Evolutionary conservation across 768 basidiomycete genomes (phyloP), one percentile per base, ranked within the genome.

Genomic region (Ramaria sp.): DNA sequence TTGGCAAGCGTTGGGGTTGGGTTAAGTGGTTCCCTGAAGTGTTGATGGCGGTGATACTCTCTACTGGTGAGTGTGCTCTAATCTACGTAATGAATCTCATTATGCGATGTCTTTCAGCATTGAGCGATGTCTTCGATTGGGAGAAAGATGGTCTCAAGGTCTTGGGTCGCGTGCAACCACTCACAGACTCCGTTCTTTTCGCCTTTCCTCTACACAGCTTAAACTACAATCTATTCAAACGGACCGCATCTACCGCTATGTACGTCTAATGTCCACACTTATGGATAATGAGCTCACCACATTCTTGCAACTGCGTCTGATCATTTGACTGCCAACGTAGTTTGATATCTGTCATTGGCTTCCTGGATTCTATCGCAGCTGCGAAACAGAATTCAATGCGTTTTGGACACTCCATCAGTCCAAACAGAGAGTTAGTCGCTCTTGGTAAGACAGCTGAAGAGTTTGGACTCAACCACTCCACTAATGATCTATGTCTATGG

Each of bases 341-440:
- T 33, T 67, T 92, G 53, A 85, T 90, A 51, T 80, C 88, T 0
- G 77, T 95, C 42, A 78, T 91, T 20, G 96, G 96, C 1, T 96
- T 94, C 68, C 73, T 99, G 59, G 95, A 99, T 67, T 91, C 88
- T 59, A 92, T 96, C 60, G 91, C 93, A 2, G 89, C 93, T 0
- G 95, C 95, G 2, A 96, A 98, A 65, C 93, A 97, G 67, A 94
- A 88, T 59, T 82, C 83, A 0, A 79, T 82, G 3, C 83, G 84
- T 12, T 97, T 86, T 65, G 88, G 90, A 2, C 86, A 97, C 67
- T 79, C 88, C 0, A 88, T 98, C 61, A 88, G 83, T 61, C 91
- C 93, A 0, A 99, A 98, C 67, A 85, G 96, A 30, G 96, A 99
- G 66, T 77, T 98, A 1, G 94, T 97, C 24, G 96, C 96, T 0